Evolutionary conservation across 495 filamentous ascomycete genomes (phyloP).

Genomic region (Melanomma pulvis-pyrius): DNA sequence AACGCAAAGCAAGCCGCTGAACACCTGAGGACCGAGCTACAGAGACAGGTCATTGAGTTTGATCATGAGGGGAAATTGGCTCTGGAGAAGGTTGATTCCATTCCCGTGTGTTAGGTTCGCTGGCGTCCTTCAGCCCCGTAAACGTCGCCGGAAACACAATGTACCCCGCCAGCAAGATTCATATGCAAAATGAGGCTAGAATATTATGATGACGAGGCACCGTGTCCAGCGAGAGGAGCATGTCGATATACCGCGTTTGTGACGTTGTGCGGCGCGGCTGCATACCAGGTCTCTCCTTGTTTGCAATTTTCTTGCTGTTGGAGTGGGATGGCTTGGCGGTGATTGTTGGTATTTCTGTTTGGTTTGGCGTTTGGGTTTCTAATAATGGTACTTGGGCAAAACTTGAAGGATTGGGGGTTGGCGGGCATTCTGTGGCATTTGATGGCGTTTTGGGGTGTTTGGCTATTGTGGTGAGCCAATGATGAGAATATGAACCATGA

Average conservation of each 20-base stretch:
- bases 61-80: slow-evolving; percentile 80
- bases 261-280: slow-evolving; percentile 12
- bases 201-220: slow-evolving; percentile 42
- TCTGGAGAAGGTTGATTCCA: slow-evolving; percentile 66
- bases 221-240: slow-evolving; percentile 41
- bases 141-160: slow-evolving; percentile 48
- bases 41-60: slow-evolving; percentile 75
- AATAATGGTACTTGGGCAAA: not conserved
- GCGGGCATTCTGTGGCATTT: not conserved
- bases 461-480: not conserved
- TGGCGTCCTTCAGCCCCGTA: slow-evolving; percentile 40
- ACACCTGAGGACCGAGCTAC: slow-evolving; percentile 75
- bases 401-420: not conserved
- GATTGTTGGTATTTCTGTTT: not conserved
- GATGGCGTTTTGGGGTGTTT: not conserved
- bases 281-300: slow-evolving; percentile 7
- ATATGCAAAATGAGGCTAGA: slow-evolving; percentile 41
- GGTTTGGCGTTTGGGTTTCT: not conserved
- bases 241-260: slow-evolving; percentile 41
- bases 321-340: not conserved
- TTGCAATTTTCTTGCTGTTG: not conserved
- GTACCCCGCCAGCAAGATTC: slow-evolving; percentile 47
- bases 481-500: too few species aligned
- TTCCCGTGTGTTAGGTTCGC: not conserved
- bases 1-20: slow-evolving; percentile 80